phyloP scores from a whole-genome alignment of 768 basidiomycete genomes.

The Obba rivulosa region DNA sequence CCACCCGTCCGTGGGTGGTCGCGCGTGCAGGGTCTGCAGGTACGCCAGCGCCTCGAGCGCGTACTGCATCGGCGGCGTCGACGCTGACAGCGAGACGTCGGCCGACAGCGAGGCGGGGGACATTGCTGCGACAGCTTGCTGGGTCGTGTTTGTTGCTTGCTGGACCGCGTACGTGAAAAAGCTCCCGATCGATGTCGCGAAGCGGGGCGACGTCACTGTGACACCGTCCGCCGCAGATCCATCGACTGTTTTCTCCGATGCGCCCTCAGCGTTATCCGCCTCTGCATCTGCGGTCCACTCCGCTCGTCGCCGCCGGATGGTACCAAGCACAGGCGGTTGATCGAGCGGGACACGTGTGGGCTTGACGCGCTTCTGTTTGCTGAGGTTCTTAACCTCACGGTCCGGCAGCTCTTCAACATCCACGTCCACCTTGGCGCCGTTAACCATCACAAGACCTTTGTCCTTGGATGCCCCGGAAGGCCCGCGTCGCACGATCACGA shows the following conservation, averaged over 20 bases:
- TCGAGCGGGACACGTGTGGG: conserved; percentile 86
- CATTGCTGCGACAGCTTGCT: conserved; percentile 74
- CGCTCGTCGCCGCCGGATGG: conserved; percentile 59
- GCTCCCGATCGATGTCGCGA: conserved; percentile 63
- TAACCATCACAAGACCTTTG: conserved; percentile 81
- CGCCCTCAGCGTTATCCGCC: conserved; percentile 15
- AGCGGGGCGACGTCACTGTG: conserved; percentile 49
- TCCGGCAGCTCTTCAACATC: conserved; percentile 89
- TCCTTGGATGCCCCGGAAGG: conserved; percentile 57
- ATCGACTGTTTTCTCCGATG: conserved; percentile 2
- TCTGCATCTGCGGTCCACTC: conserved; percentile 63
- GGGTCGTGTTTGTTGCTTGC: conserved; percentile 67
- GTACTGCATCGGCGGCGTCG: conserved; percentile 71
- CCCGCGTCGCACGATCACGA: conserved; percentile 70
- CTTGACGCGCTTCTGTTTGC: conserved; percentile 82
- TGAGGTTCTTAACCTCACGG: conserved; percentile 75
- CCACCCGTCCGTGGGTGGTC: conserved; percentile 62
- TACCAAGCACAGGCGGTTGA: conserved; percentile 79
- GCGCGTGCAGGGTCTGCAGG: conserved; percentile 65
- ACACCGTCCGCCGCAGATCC: neutral
- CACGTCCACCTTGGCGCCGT: conserved; percentile 78
- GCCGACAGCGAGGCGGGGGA: conserved; percentile 46
- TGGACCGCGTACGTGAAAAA: conserved; percentile 75
- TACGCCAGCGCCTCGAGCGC: conserved; percentile 79
- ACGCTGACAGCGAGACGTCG: conserved; percentile 43